Evolutionary conservation across 1,139 yeast genomes (phyloP).

Genomic region (Protomyces inundatus): DNA sequence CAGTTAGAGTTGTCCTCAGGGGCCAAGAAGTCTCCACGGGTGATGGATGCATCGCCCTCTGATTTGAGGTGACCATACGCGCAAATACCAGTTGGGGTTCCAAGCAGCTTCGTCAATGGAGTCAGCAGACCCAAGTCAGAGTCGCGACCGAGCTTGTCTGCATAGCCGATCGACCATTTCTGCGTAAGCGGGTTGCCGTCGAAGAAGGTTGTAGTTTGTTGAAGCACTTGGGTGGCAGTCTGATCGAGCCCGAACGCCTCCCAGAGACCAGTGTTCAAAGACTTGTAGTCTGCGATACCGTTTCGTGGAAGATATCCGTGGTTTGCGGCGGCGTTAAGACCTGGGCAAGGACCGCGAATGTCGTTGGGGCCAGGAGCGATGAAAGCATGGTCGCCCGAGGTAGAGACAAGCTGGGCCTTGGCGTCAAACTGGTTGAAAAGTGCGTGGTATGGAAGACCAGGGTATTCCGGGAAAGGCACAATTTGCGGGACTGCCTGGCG

Average conservation of each 20-base stretch:
- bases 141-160: not conserved
- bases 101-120: not conserved
- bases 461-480: not conserved
- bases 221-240: not conserved
- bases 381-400: not conserved
- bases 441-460: not conserved
- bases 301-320: conserved; percentile 1
- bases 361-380: not conserved
- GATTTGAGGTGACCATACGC: conserved; percentile 1
- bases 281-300: not conserved
- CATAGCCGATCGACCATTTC: not conserved
- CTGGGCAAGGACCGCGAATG: conserved; percentile 1
- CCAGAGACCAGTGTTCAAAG: not conserved
- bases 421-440: not conserved
- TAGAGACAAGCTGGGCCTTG: not conserved
- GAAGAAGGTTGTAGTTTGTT: conserved; percentile 1
- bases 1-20: conserved; percentile 2
- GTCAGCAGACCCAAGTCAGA: not conserved
- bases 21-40: not conserved
- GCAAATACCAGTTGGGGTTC: not conserved
- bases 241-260: conserved; percentile 5
- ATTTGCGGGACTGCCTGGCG: not conserved
- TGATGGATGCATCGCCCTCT: conserved; percentile 2
- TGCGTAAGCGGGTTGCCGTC: not conserved
- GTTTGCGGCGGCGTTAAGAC: not conserved